Evolutionary conservation across 1,284 basidiomycete species (phyloP).

Genomic region (Cutaneotrichosporon cutaneum): DNA sequence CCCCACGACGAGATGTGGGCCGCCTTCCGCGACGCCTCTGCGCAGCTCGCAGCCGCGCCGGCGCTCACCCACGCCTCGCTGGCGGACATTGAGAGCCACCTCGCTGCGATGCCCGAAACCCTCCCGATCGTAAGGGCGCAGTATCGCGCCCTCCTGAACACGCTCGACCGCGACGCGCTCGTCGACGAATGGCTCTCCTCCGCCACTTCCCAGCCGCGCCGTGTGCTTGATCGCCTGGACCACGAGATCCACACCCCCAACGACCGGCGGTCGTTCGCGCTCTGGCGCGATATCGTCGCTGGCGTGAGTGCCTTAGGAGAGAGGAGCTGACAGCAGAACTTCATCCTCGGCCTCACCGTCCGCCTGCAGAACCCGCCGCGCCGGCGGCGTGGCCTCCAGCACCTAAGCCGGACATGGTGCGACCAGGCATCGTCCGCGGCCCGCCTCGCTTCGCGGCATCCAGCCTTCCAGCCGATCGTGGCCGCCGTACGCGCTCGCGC

Average conservation of each 20-base stretch:
- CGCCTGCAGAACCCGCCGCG: constrained; percentile 34
- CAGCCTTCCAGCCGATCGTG: constrained; percentile 11
- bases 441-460: constrained; percentile 10
- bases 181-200: constrained; percentile 24
- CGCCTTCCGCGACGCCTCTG: constrained; percentile 49
- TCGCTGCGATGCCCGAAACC: constrained; percentile 12
- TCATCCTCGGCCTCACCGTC: constrained; percentile 19
- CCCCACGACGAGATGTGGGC: constrained; percentile 60
- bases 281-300: constrained; percentile 32
- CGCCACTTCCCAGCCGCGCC: constrained; percentile 12
- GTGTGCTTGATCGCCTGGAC: constrained; percentile 18
- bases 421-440: constrained; percentile 33
- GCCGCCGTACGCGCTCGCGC: constrained; percentile 27
- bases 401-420: constrained; percentile 32
- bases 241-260: constrained; percentile 3
- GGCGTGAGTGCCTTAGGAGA: constrained; percentile 28
- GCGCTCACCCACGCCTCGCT: neutral
- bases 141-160: constrained; percentile 20
- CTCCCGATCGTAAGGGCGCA: constrained; percentile 26
- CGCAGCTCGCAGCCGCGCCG: constrained; percentile 4
- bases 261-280: constrained; percentile 20
- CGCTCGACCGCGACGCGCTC: constrained; percentile 15
- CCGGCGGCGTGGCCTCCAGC: constrained; percentile 32
- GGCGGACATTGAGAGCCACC: constrained; percentile 4
- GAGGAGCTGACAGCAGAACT: constrained; percentile 17